Evolutionary conservation across 1,284 basidiomycete genomes (phyloP), one percentile per base, ranked within the genome.

Genomic region (Chalciporus sp.): DNA sequence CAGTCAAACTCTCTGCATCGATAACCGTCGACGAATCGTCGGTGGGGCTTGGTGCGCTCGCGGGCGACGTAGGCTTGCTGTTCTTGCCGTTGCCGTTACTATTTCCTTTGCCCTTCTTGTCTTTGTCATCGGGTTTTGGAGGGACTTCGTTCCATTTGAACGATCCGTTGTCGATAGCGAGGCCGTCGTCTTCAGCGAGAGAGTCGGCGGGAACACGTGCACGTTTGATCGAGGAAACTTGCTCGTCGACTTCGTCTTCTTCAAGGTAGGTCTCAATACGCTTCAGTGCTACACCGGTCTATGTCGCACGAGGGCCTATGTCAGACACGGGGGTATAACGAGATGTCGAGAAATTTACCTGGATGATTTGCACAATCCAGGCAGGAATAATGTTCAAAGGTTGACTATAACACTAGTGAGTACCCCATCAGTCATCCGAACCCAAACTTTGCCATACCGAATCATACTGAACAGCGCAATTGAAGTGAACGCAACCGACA

Each of bases 221-320:
- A 45, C 68, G 69, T 64, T 88, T 88, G 42, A 90, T 70, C 0
- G 83, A 80, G 0, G 85, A 88, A 0, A 89, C 86, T 71, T 86
- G 86, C 12, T 79, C 82, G 0, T 83, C 76, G 3, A 92, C 88
- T 69, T 95, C 94, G 42, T 92, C 90, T 69, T 95, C 93, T 6
- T 80, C 78, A 10, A 96, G 79, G 70, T 89, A 96, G 1, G 82
- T 84, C 27, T 90, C 79, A 53, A 96, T 91, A 47, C 94, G 88
- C 47, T 91, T 81, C 26, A 95, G 68, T 0, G 90, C 84, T 3
- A 96, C 90, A 20, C 83, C 78, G 0, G 89, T 81, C 80, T 93
- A 9, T 29, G 19, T 6, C 8, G 8, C 10, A 29, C 12, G 29
- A 43, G 31, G 11, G 35, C 20, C 7, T 1, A 10, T 10, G 19